Conservation (phyloP, 441 rosid species). For the Biscutella auriculata region DNA sequence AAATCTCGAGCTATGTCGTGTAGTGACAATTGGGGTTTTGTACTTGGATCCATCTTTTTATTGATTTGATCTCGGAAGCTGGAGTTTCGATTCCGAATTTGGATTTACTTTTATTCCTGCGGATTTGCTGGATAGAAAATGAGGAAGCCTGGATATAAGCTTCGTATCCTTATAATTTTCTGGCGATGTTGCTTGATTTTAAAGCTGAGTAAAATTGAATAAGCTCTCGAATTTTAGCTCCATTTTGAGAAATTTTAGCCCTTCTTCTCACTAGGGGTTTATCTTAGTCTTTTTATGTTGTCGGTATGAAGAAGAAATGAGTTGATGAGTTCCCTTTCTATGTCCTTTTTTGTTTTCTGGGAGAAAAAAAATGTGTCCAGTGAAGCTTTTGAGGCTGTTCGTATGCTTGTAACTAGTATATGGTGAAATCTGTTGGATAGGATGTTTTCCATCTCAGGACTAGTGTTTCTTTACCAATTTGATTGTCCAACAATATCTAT, state of each 20-base stretch:
- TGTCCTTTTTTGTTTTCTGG: too few species aligned
- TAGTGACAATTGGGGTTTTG: constrained; percentile 16
- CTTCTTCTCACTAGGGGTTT: constrained; percentile 10
- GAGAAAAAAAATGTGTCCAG: too few species aligned
- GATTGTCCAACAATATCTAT: too few species aligned
- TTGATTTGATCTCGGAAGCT: constrained; percentile 8
- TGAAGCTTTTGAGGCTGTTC: too few species aligned
- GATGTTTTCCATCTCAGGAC: too few species aligned
- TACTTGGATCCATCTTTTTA: constrained; percentile 8
- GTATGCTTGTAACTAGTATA: too few species aligned
- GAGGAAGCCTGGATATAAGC: constrained; percentile 94
- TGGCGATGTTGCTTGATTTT: neutral
- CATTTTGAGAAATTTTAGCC: neutral
- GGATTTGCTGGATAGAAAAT: constrained; percentile 21
- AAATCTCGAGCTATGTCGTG: constrained; percentile 20
- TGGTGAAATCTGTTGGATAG: too few species aligned
- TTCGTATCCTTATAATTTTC: constrained; percentile 65
- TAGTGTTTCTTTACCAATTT: too few species aligned
- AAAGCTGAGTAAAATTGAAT: neutral
- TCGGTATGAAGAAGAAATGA: too few species aligned
- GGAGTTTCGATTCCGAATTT: constrained; percentile 12
- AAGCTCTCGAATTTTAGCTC: constrained; percentile 13
- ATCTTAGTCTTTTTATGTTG: too few species aligned
- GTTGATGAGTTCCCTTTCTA: too few species aligned
- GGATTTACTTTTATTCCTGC: neutral